These are phyloP conservation scores for Rhytidhysteron rufulum DNA, from an alignment of 2,329 filamentous ascomycete species.

Conservation along the genomic window DNA sequence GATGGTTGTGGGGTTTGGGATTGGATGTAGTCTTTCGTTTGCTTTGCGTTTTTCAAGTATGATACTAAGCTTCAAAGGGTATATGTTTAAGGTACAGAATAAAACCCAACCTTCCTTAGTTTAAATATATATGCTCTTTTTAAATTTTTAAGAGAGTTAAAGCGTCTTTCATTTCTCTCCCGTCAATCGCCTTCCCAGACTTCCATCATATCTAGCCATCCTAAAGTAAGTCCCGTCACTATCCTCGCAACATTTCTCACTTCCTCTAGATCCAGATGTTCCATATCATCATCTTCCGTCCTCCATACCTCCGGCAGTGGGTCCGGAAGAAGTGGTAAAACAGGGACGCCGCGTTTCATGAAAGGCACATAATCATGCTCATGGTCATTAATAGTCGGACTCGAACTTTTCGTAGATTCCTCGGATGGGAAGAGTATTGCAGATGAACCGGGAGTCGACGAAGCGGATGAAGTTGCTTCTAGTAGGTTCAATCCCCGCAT, in stretches of 20 bases:
- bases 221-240: conserved; percentile 77
- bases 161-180: too few relatives aligned
- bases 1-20: too few relatives aligned
- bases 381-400: conserved; percentile 47
- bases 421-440: conserved; percentile 62
- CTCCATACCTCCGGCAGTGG: conserved; percentile 89
- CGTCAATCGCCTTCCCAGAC: too few relatives aligned
- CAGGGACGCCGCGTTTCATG: conserved; percentile 78
- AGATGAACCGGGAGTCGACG: conserved; percentile 53
- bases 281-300: conserved; percentile 74
- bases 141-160: too few relatives aligned
- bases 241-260: conserved; percentile 87
- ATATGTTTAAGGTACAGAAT: too few relatives aligned
- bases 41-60: too few relatives aligned
- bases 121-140: too few relatives aligned
- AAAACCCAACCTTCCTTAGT: too few relatives aligned
- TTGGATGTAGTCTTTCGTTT: too few relatives aligned
- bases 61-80: too few relatives aligned
- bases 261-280: conserved; percentile 77
- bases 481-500: conserved; percentile 66
- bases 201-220: conserved; percentile 72
- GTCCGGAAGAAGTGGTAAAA: conserved; percentile 85
- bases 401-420: not conserved
- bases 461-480: conserved; percentile 39
- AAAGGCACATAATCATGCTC: conserved; percentile 93